These are phyloP conservation scores for Myrica gale DNA, from an alignment of 306 rosid species.

Conservation along the genomic window DNA sequence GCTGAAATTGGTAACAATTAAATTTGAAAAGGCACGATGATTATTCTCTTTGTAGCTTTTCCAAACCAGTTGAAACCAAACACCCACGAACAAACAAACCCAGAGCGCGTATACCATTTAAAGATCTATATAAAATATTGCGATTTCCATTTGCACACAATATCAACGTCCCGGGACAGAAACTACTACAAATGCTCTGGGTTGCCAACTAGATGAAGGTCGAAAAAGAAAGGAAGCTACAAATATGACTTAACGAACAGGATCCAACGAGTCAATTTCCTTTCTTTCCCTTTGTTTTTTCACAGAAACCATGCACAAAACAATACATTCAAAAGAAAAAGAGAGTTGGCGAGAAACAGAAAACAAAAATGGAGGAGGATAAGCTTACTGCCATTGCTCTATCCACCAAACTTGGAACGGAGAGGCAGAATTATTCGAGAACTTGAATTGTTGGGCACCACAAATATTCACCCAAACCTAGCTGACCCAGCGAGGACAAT, in stretches of 20 bases:
- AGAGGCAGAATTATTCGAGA: slow-evolving; percentile 25
- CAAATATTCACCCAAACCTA: slow-evolving; percentile 21
- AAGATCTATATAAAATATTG: neutral
- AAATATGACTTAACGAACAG: slow-evolving; percentile 29
- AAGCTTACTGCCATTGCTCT: slow-evolving; percentile 71
- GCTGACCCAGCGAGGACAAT: slow-evolving; percentile 38
- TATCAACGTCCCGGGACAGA: neutral
- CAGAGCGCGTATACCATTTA: neutral
- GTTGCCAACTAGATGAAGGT: neutral
- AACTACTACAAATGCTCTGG: slow-evolving; percentile 4
- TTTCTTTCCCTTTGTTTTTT: slow-evolving; percentile 14
- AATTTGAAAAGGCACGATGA: slow-evolving; percentile 1
- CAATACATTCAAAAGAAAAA: slow-evolving; percentile 16
- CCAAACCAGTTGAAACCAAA: slow-evolving; percentile 7
- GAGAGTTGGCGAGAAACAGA: neutral
- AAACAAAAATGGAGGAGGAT: neutral
- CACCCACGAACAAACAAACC: slow-evolving; percentile 8
- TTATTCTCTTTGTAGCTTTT: neutral
- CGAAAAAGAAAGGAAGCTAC: neutral
- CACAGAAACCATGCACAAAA: slow-evolving; percentile 29
- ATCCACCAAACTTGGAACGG: slow-evolving; percentile 36
- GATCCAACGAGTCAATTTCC: slow-evolving; percentile 11
- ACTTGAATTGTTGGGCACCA: slow-evolving; percentile 24
- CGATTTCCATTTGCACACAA: neutral
- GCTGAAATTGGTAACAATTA: slow-evolving; percentile 18